A percentile compares a stretch with the other conserved stretches of the same genome.
Conservation (phyloP, 768 basidiomycete species). For the Boletus insuetus region DNA sequence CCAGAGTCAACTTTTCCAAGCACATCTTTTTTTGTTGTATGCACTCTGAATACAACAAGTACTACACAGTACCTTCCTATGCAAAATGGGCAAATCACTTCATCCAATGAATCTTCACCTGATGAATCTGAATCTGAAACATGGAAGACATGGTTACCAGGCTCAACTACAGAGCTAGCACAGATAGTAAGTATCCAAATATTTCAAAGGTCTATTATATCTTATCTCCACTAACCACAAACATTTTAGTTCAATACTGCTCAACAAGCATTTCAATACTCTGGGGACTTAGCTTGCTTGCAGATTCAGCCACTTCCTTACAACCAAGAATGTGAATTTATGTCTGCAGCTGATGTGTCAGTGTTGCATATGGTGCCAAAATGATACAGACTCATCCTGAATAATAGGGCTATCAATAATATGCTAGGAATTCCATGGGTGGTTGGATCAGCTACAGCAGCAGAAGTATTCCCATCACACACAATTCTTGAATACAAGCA, state of each 20-base stretch:
- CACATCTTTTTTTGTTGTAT: too few species aligned
- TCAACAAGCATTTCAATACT: too few species aligned
- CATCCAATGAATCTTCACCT: not conserved
- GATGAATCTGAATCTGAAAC: not conserved
- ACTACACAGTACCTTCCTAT: not conserved
- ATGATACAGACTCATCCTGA: too few species aligned
- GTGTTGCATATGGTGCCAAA: too few species aligned
- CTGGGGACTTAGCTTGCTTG: not conserved
- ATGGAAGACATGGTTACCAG: conserved; percentile 5
- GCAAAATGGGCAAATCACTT: not conserved
- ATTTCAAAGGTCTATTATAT: not conserved
- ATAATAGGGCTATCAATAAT: too few species aligned
- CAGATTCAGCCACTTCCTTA: not conserved
- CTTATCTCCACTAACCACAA: not conserved
- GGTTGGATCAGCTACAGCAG: too few species aligned
- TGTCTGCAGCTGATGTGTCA: not conserved
- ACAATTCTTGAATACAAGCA: not conserved
- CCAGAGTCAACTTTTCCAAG: too few species aligned
- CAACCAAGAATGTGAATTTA: not conserved
- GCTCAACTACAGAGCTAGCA: not conserved
- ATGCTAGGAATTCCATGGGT: too few species aligned
- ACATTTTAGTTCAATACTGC: not conserved
- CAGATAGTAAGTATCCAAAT: not conserved
- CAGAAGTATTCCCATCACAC: not conserved
- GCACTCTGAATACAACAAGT: too few species aligned